phyloP scores from a whole-genome alignment of 2,329 filamentous ascomycete species.

The Fusarium sp. region DNA sequence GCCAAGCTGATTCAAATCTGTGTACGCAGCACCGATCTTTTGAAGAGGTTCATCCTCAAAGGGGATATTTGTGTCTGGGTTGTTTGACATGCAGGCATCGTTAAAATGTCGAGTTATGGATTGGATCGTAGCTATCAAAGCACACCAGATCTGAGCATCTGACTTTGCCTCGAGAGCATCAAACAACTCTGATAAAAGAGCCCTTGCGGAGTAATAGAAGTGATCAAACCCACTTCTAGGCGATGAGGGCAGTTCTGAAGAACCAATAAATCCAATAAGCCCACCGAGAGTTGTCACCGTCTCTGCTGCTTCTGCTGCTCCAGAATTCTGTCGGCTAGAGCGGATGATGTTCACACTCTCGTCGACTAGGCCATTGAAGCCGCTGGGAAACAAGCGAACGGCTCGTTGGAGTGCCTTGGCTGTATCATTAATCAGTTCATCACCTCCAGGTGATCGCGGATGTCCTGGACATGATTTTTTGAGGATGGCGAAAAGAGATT shows the following conservation, averaged over 20 bases:
- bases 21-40: constrained; percentile 48
- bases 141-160: constrained; percentile 53
- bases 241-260: constrained; percentile 55
- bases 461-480: constrained; percentile 40
- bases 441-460: constrained; percentile 43
- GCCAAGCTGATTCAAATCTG: constrained; percentile 44
- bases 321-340: constrained; percentile 37
- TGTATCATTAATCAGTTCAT: constrained; percentile 58
- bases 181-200: constrained; percentile 54
- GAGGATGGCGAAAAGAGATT: constrained; percentile 51
- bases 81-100: constrained; percentile 55
- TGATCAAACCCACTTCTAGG: constrained; percentile 52
- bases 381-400: constrained; percentile 52
- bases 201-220: constrained; percentile 56
- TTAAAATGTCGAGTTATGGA: constrained; percentile 54
- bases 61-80: constrained; percentile 37
- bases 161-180: constrained; percentile 52
- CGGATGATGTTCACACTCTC: constrained; percentile 47
- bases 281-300: constrained; percentile 55
- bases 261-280: constrained; percentile 63
- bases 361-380: constrained; percentile 53
- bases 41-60: constrained; percentile 41
- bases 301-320: constrained; percentile 41
- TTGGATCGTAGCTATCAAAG: constrained; percentile 55
- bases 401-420: constrained; percentile 58